phyloP scores from a whole-genome alignment of 139 green algal species.

The Micromonas commoda region DNA sequence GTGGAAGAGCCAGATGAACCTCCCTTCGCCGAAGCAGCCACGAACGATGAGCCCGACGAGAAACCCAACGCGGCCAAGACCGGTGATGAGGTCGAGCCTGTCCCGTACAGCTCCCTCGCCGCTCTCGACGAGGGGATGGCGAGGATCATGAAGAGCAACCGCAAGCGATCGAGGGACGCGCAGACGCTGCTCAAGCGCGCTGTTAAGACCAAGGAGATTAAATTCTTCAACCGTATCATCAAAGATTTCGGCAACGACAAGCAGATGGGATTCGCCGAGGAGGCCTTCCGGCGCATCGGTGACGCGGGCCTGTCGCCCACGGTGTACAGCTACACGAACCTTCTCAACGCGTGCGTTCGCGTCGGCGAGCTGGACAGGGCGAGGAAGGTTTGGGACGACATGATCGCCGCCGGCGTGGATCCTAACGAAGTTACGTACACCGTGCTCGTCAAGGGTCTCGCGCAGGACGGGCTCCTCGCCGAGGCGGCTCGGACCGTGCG shows the following conservation, averaged over 20 bases:
- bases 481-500: not conserved
- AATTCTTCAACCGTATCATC: constrained; percentile 15
- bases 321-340: constrained; percentile 17
- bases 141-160: not conserved
- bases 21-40: not conserved
- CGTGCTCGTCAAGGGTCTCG: constrained; percentile 1
- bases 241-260: constrained; percentile 23
- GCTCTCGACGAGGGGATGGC: constrained; percentile 11
- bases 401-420: not conserved
- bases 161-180: constrained; percentile 8
- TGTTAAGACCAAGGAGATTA: constrained; percentile 4
- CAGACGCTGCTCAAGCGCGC: constrained; percentile 21
- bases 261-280: constrained; percentile 10
- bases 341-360: constrained; percentile 3
- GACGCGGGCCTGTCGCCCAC: not conserved
- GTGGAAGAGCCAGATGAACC: not conserved
- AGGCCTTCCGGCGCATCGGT: constrained; percentile 5
- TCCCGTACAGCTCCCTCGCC: not conserved
- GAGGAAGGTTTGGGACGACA: not conserved
- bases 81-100: not conserved
- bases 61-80: not conserved
- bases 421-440: constrained; percentile 16
- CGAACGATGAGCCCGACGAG: not conserved
- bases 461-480: not conserved
- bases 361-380: not conserved